Base-by-base conservation (phyloP, 306 rosid species). In the Prosopis cineraria region DNA sequence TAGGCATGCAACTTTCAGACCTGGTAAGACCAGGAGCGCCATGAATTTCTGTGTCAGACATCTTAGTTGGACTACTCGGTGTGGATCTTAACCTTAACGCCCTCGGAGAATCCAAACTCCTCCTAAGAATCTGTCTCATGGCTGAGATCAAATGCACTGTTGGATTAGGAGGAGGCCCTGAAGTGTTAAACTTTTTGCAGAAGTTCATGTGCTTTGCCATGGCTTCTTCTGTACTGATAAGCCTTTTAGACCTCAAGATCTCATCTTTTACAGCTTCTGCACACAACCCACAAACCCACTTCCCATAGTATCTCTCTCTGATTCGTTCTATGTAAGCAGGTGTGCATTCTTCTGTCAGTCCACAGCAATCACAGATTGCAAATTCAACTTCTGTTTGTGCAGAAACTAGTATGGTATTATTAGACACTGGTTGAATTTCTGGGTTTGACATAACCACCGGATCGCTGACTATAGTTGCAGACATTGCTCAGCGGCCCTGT, bases 271-370 rank as follows among this genome's bases (percentile, higher is more conserved):
- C 83, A 34, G 97, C 98, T 85, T 94, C 98, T 19, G 90, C 85
- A 68, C 98, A 94, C 33, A 94, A 87, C 22, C 98, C 98, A 50
- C 98, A 94, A 70, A 94, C 87, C 98, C 98, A 94, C 63, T 87
- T 92, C 30, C 96, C 97, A 16, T 76, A 70, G 53, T 85, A 92
- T 13, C 90, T 77, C 73, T 90, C 97, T 50, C 95, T 86, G 82
- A 94, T 79, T 74, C 88, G 83, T 67, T 83, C 89, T 81, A 92
- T 92, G 74, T 94, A 94, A 17, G 89, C 93, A 7, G 85, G 92
- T 2, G 98, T 92, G 84, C 98, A 94, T 83, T 94, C 98, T 85
- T 94, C 98, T 34, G 88, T 87, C 33, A 94, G 83, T 3, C 97
- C 97, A 85, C 98, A 94, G 76, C 98, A 92, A 11, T 94, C 97